Evolutionary conservation across 2,329 filamentous ascomycete species (phyloP), one percentile per base, ranked within the genome.

Genomic region (Coniochaeta prunicola): DNA sequence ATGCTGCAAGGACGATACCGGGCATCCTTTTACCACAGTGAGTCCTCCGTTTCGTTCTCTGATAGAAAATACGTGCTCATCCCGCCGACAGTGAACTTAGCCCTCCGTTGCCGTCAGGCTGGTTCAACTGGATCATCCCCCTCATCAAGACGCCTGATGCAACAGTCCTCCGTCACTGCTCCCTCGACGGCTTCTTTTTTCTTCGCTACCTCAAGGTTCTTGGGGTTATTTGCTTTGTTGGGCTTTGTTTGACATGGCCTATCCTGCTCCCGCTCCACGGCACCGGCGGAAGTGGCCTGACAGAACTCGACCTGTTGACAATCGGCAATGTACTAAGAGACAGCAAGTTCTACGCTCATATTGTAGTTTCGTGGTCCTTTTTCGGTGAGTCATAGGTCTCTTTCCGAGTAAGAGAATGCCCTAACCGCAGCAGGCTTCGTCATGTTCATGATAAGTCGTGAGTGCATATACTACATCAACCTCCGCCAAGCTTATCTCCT

Each of bases 381-480:
- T 91, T 96, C 66, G 80, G 71, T 73, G 34, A 38, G 67, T 57
- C 54, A 45, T 24, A 9, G 5, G 10, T 24, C n/a, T 45, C n/a
- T 19, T 40, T n/a, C 40, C 19, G 8, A 10, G 2, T 10, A 19
- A 21, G 19, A n/a, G 17, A 4, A 21, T 24, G 9, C 53, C n/a
- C 53, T 55, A 55, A 55, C n/a, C 17, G n/a, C 2, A 9, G 30
- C 19, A 72, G 77, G 84, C 59, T 97, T 97, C 71, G 81, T 99
- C 60, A 87, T 97, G 73, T 93, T 91, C 73, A 90, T 91, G 67
- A 85, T 99, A 58, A 91, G 91, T 31, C 86, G 94, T 62, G 94
- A 99, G 73, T 87, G 87, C 69, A 88, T 99, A 66, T 97, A 88
- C 81, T 96, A 92, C 73, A 90, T 97, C 76, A 96, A 96, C 67